Evolutionary conservation across 495 filamentous ascomycete genomes (phyloP), one percentile per base, ranked within the genome.

Genomic region (Cercophora sp.): DNA sequence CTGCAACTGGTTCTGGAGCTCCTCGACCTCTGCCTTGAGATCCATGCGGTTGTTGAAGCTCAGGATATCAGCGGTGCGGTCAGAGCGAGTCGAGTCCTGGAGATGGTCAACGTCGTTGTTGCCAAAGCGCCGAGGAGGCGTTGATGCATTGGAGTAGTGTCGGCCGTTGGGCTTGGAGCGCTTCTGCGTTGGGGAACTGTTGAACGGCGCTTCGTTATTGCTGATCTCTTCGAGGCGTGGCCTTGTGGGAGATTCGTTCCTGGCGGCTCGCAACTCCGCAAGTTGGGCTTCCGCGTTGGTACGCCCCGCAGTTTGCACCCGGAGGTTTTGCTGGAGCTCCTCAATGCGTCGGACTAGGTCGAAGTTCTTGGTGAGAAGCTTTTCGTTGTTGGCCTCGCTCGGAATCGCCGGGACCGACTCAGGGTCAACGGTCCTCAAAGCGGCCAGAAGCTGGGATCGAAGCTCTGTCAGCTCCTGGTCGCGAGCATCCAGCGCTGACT

Each of bases 1-100:
- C 60, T 98, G 92, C 39, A 98, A 80, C 66, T 95, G 90, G 65
- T 94, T 97, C 62, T 96, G 93, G 39, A 96, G 75, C 68, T 94
- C 83, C 62, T 98, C 93, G 8, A 96, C 73, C 62, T 98, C 92
- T 9, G 88, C 82, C 29, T 89, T 91, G 49, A 96, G 72, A 61
- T 98, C 93, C 85, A 95, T 90, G 13, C 86, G 83, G 58, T 86
- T 88, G 63, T 94, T 90, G 70, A 87, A 94, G 55, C 87, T 85
- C 41, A 91, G 78, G 36, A 89, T 91, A 66, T 97, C 93, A 32
- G 91, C 85, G 0, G 92, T 96, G 24, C 83, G 79, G 60, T 98
- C 93, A 11, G 91, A 96, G 25, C 88, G 83, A 48, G 80, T 82
- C 25, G 92, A 96, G 67, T 96, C 88, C 42, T 83, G 75, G 22